phyloP scores from a whole-genome alignment of 768 basidiomycete genomes.

The Holtermannia corniformis region DNA sequence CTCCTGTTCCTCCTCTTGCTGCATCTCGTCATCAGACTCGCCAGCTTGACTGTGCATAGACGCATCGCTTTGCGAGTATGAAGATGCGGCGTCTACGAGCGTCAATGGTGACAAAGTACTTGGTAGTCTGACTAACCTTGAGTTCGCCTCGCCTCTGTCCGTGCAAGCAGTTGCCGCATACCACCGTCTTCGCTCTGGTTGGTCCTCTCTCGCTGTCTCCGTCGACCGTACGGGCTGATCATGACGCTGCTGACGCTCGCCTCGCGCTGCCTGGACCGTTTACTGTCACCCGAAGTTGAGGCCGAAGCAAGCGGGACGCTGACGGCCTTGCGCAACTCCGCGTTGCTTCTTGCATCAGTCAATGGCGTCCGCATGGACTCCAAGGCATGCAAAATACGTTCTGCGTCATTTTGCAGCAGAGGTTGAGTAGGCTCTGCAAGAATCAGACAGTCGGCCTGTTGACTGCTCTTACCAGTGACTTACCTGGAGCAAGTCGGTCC shows the following conservation, averaged over 20 bases:
- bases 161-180: background rate
- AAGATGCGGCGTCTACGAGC: too few species aligned
- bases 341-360: slow-evolving; percentile 13
- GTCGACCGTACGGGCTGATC: slow-evolving; percentile 35
- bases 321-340: slow-evolving; percentile 23
- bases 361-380: slow-evolving; percentile 31
- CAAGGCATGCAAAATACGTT: slow-evolving; percentile 31
- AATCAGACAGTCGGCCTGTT: background rate
- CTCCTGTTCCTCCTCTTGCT: background rate
- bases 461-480: slow-evolving; percentile 1
- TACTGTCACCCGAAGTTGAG: slow-evolving; percentile 24
- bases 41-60: background rate
- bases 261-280: slow-evolving; percentile 22
- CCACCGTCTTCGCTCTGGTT: slow-evolving; percentile 9
- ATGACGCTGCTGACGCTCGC: slow-evolving; percentile 25
- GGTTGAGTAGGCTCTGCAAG: slow-evolving; percentile 15
- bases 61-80: background rate
- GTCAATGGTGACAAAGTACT: too few species aligned
- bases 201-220: slow-evolving; percentile 21
- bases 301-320: slow-evolving; percentile 33
- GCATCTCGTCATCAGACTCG: background rate
- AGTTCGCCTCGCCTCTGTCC: too few species aligned
- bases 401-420: slow-evolving; percentile 26
- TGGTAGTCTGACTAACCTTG: slow-evolving; percentile 8
- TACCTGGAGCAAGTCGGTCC: slow-evolving; percentile 21